Base-by-base conservation (phyloP, 148 eudicot genomes). In the Nepenthes gracilis region DNA sequence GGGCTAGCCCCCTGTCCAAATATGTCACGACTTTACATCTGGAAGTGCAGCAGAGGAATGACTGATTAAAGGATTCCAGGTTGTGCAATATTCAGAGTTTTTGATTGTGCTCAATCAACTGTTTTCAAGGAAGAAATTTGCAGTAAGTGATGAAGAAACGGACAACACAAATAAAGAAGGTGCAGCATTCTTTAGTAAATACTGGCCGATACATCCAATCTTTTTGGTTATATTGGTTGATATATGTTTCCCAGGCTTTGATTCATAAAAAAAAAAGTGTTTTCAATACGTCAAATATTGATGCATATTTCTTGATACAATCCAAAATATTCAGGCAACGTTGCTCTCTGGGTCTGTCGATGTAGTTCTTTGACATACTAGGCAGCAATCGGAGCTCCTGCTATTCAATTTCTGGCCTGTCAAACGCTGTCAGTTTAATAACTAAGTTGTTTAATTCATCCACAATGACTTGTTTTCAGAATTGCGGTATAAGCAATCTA, bases 1-100 rank as follows among this genome's bases (percentile, higher is more conserved):
- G 81, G 82, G 36, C 70, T 11, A 93, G 96, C 55, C 98, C 98
- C 59, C 70, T 93, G 66, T 80, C 91, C 9, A 72, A 79, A 61
- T 80, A 84, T 75, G 89, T 65, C 54, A 83, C 74, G 32, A 71
- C 76, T 38, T 55, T 93, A 64, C 95, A 69, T 57, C 70, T 74
- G 68, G 84, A 71, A 75, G 95, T 91, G 47, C 85, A 82, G 43
- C 82, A 93, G 75, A 82, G 85, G 70, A 86, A 45, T 35, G 79
- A 69, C 52, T 72, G 89, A 2, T 63, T 93, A 47, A 65, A 36
- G 47, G 89, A 78, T 68, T 84, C 98, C 72, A 93, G 96, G 98
- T 93, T 57, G 8, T 60, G 9, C 63, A 38, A 13, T 73, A 66
- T 77, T 15, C 82, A 93, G 98, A 71, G 74, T 93, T 57, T 63